Percentiles rank a stretch among this genome's conserved stretches.
Evolutionary conservation across 495 filamentous ascomycete species (phyloP).

Genomic region (Hypoxylon intermedium): DNA sequence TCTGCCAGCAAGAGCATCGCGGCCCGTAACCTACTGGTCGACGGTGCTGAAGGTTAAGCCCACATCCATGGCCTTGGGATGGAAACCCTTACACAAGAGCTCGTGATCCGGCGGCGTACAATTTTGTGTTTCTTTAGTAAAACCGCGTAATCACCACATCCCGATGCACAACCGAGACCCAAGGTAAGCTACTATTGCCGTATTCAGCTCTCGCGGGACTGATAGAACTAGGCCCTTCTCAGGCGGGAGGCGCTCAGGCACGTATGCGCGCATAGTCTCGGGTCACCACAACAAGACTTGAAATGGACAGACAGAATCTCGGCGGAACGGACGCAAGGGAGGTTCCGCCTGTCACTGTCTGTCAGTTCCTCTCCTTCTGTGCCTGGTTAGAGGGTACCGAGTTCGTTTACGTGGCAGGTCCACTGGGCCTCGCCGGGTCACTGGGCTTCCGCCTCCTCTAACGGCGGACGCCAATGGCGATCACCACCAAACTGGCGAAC

Average conservation of each 20-base stretch:
- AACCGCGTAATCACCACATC: constrained; percentile 23
- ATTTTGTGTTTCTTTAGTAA: constrained; percentile 25
- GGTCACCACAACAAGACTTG: constrained; percentile 12
- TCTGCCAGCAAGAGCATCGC: no score
- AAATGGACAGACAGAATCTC: constrained; percentile 15
- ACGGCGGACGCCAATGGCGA: constrained; percentile 24
- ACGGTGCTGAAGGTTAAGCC: constrained; percentile 39
- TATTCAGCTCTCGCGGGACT: constrained; percentile 27
- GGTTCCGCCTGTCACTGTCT: constrained; percentile 26
- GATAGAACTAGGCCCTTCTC: constrained; percentile 12
- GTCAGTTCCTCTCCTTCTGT: constrained; percentile 9
- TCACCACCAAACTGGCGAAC: constrained; percentile 15
- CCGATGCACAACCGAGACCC: constrained; percentile 36
- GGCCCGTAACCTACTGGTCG: no score
- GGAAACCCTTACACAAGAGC: constrained; percentile 17
- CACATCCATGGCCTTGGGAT: constrained; percentile 43
- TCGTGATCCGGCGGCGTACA: constrained; percentile 32
- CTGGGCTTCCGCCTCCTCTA: constrained; percentile 22
- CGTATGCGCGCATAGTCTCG: constrained; percentile 31
- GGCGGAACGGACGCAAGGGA: constrained; percentile 34
- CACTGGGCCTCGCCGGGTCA: neutral
- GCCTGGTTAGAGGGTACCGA: constrained; percentile 10
- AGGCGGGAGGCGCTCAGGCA: constrained; percentile 5
- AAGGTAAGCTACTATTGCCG: constrained; percentile 32
- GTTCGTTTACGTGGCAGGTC: constrained; percentile 9